Evolutionary conservation across 2,329 filamentous ascomycete species (phyloP), one percentile per base, ranked within the genome.

Genomic region (Ceratocystis albifundus): DNA sequence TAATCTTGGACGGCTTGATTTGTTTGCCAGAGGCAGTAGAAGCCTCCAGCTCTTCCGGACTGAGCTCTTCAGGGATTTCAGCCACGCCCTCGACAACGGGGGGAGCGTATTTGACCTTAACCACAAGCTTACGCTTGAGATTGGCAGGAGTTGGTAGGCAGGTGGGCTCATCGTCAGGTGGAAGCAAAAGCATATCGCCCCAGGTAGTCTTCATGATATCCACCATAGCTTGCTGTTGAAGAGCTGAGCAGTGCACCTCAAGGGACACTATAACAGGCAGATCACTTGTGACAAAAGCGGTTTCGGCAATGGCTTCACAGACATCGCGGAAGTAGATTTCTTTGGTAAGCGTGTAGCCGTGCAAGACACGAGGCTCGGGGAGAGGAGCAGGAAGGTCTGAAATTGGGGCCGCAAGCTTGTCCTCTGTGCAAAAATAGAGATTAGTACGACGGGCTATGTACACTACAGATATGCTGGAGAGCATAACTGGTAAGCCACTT

Each of bases 191-290:
- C 67, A 87, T 79, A 0, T 81, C 86, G n/a, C 80, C 80, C 90
- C 91, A 99, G 30, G 84, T 84, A 69, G 95, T 84, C 69, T 86
- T 82, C 85, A 99, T 96, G 72, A 97, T 96, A 68, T 88, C 82
- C 4, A 96, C 91, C 90, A 97, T 96, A 67, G 87, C 82, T 70
- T 88, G 83, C 74, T 99, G 94, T 75, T 99, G 94, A 66, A 87
- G 82, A 0, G 84, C 76, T 69, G 80, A 81, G 69, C 90, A 91
- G 77, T 97, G 94, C 0, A 97, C 90, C 75, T 99, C 94, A 41
- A 99, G 81, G 72, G 90, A 96, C 71, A 96, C 88, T 68, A 97
- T 93, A n/a, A 99, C 79, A 0, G 94, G 94, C 20, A 96, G 78
- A 68, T 93, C 86, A 22, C 84, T 87, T 3, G 80, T 83, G 2